Conservation (phyloP, 257 asterid species). For the Solanum bulbocastanum region DNA sequence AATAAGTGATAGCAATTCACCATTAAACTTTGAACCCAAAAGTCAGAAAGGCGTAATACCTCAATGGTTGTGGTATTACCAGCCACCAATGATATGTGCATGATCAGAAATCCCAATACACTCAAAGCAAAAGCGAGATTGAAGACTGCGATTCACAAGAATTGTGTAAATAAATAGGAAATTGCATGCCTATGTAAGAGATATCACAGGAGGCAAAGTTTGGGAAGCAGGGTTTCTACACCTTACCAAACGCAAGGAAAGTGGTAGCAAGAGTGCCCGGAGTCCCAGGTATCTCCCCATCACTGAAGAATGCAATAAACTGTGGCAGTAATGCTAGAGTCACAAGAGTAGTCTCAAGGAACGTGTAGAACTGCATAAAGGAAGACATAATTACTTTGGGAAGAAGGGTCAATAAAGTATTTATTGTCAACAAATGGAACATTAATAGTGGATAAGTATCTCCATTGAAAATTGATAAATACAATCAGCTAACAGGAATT, state of each 20-base stretch:
- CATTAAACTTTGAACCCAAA: not conserved
- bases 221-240: not conserved
- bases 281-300: constrained; percentile 88
- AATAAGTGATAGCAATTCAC: not conserved
- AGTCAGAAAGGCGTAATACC: constrained; percentile 28
- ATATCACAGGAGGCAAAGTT: not conserved
- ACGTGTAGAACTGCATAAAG: constrained; percentile 78
- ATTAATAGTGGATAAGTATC: not conserved
- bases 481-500: not conserved
- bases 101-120: constrained; percentile 87
- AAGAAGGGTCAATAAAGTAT: not conserved
- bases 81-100: constrained; percentile 88
- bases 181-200: not conserved
- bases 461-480: not conserved
- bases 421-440: not conserved
- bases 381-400: not conserved
- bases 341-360: constrained; percentile 82
- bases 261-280: constrained; percentile 94
- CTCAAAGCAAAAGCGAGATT: constrained; percentile 95
- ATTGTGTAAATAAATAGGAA: not conserved
- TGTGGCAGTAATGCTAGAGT: constrained; percentile 70
- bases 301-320: constrained; percentile 85
- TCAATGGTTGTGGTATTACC: constrained; percentile 95
- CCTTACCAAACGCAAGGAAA: constrained; percentile 77
- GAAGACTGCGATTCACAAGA: constrained; percentile 46